phyloP scores from a whole-genome alignment of 768 basidiomycete species.

The Serpula lacrymans region DNA sequence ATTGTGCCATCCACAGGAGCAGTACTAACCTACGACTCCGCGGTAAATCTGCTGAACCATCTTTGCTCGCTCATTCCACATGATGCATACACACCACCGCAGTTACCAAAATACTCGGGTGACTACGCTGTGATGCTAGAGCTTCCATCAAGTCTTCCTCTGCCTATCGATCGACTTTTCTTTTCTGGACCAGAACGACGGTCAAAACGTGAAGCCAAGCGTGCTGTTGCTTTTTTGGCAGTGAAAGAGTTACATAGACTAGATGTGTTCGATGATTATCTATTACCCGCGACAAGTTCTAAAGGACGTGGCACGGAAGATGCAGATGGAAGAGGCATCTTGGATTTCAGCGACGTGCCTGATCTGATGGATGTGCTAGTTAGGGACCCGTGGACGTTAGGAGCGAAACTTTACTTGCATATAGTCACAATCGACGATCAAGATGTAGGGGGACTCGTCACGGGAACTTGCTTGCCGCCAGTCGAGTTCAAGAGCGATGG shows the following conservation, averaged over 20 bases:
- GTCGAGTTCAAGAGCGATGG: constrained; percentile 41
- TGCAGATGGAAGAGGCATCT: constrained; percentile 44
- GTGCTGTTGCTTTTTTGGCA: constrained; percentile 78
- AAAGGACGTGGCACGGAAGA: constrained; percentile 49
- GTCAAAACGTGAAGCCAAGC: constrained; percentile 79
- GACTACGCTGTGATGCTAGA: constrained; percentile 56
- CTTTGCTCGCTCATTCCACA: constrained; percentile 77
- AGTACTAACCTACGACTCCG: constrained; percentile 73
- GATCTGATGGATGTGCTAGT: constrained; percentile 58
- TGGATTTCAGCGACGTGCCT: constrained; percentile 45
- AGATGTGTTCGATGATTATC: constrained; percentile 79
- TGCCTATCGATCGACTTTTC: constrained; percentile 48
- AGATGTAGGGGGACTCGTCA: constrained; percentile 59
- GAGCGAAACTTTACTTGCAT: constrained; percentile 61
- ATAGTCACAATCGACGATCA: constrained; percentile 48
- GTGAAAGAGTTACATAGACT: constrained; percentile 65
- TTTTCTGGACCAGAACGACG: constrained; percentile 57
- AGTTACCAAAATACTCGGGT: constrained; percentile 59
- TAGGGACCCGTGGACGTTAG: constrained; percentile 64
- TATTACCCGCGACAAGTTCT: constrained; percentile 64
- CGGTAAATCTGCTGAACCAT: constrained; percentile 65
- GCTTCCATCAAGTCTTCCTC: constrained; percentile 66
- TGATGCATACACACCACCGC: constrained; percentile 62
- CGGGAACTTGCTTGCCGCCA: constrained; percentile 54
- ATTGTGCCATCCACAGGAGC: constrained; percentile 72